phyloP scores from a whole-genome alignment of 1,139 yeast species.

The Candida frijolesensis region DNA sequence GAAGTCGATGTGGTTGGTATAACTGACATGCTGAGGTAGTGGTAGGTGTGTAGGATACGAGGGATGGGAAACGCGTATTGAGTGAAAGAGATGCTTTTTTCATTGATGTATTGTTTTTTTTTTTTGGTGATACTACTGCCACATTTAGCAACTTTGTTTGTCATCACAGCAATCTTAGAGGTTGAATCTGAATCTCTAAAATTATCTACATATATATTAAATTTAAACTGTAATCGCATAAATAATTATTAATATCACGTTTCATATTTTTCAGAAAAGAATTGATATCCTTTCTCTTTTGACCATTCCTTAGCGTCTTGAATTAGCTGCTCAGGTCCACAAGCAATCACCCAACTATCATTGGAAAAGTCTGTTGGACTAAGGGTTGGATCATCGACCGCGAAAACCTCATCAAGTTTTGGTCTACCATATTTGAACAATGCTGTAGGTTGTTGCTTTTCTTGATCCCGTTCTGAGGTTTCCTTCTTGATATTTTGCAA shows the following conservation, averaged over 20 bases:
- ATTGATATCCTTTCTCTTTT: constrained; percentile 31
- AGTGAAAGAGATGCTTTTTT: no score
- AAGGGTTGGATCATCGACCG: constrained; percentile 22
- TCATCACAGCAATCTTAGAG: no score
- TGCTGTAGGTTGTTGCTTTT: constrained; percentile 16
- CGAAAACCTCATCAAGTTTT: constrained; percentile 30
- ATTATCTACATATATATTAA: no score
- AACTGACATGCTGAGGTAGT: constrained; percentile 12
- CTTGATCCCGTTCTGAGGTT: neutral
- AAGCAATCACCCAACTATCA: constrained; percentile 61
- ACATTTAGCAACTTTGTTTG: no score
- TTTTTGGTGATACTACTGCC: no score
- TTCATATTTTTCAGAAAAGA: constrained; percentile 47
- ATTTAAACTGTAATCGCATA: no score
- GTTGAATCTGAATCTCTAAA: no score
- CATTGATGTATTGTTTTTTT: neutral
- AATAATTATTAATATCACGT: constrained; percentile 20
- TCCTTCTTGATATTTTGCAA: constrained; percentile 10
- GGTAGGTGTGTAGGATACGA: neutral
- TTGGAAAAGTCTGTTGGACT: constrained; percentile 25
- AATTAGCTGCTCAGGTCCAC: constrained; percentile 66
- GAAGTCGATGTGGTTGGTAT: neutral
- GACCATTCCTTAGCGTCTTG: constrained; percentile 51
- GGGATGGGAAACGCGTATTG: neutral
- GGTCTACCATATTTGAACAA: constrained; percentile 41